These are phyloP conservation scores for Leccinum holopus DNA, from an alignment of 1,284 basidiomycete genomes.

Conservation along the genomic window DNA sequence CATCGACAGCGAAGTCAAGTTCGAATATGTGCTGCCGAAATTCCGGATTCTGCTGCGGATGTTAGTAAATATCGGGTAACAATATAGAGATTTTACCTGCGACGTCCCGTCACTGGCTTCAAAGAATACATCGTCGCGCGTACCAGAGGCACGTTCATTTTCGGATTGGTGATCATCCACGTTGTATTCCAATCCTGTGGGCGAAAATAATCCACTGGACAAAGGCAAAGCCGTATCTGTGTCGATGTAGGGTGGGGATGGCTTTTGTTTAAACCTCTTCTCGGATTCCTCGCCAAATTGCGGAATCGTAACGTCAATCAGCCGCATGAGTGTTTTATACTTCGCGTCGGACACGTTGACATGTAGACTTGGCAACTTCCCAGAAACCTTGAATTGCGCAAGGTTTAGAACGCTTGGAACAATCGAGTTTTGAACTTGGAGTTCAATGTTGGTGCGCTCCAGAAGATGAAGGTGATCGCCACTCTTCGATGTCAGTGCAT, in stretches of 20 bases:
- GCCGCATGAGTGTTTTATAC: constrained; percentile 92
- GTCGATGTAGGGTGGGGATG: constrained; percentile 28
- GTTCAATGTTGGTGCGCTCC: constrained; percentile 90
- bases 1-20: constrained; percentile 87
- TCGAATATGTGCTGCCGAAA: constrained; percentile 86
- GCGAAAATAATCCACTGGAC: constrained; percentile 54
- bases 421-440: constrained; percentile 94
- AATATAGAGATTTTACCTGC: constrained; percentile 44
- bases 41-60: constrained; percentile 46
- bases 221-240: constrained; percentile 47
- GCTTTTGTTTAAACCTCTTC: constrained; percentile 26
- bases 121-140: constrained; percentile 65
- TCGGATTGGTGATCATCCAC: constrained; percentile 63
- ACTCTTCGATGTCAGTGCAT: constrained; percentile 63
- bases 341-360: constrained; percentile 96
- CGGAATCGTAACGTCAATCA: constrained; percentile 92
- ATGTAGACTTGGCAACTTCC: constrained; percentile 85
- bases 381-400: constrained; percentile 90
- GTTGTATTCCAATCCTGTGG: constrained; percentile 60
- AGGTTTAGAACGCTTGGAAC: constrained; percentile 84
- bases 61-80: constrained; percentile 15
- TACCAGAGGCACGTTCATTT: constrained; percentile 39
- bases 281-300: constrained; percentile 64
- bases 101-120: constrained; percentile 69
- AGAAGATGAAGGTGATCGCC: constrained; percentile 80